A percentile compares a stretch with the other conserved stretches of the same genome.
These are phyloP conservation scores for Pyrenopolyporus hunteri DNA, from an alignment of 495 filamentous ascomycete genomes.

Conservation along the genomic window DNA sequence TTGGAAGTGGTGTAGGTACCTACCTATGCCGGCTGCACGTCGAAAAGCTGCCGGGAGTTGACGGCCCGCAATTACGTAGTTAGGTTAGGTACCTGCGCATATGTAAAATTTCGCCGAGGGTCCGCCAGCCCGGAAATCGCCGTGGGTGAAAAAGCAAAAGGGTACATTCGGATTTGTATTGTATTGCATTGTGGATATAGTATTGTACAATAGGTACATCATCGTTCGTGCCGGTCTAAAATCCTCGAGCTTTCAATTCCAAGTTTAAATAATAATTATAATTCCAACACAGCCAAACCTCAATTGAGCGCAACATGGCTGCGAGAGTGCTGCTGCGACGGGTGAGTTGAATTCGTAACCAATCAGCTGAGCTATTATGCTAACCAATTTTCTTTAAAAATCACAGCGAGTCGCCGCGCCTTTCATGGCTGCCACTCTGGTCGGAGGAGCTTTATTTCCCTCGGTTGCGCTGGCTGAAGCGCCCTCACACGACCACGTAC, in stretches of 20 bases:
- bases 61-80: slow-evolving; percentile 14
- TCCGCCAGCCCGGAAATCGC: slow-evolving; percentile 24
- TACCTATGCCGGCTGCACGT: too few relatives aligned
- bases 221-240: slow-evolving; percentile 25
- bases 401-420: slow-evolving; percentile 51
- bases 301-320: slow-evolving; percentile 58
- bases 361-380: slow-evolving; percentile 8
- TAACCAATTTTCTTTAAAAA: slow-evolving; percentile 17
- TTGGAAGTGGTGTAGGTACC: too few relatives aligned
- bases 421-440: slow-evolving; percentile 54
- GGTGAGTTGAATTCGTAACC: slow-evolving; percentile 37
- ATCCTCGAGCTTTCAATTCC: slow-evolving; percentile 18
- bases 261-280: slow-evolving; percentile 18
- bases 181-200: neutral
- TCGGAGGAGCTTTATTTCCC: slow-evolving; percentile 53
- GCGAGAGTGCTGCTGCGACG: slow-evolving; percentile 59
- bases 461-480: slow-evolving; percentile 55
- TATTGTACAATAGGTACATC: too few relatives aligned
- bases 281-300: slow-evolving; percentile 22
- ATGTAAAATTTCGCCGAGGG: slow-evolving; percentile 28
- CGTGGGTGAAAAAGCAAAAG: slow-evolving; percentile 25
- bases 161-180: slow-evolving; percentile 8
- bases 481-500: slow-evolving; percentile 46
- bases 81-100: neutral
- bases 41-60: slow-evolving; percentile 10